Conservation (phyloP, 2,329 filamentous ascomycete species). For the Parascedosporium putredinis region DNA sequence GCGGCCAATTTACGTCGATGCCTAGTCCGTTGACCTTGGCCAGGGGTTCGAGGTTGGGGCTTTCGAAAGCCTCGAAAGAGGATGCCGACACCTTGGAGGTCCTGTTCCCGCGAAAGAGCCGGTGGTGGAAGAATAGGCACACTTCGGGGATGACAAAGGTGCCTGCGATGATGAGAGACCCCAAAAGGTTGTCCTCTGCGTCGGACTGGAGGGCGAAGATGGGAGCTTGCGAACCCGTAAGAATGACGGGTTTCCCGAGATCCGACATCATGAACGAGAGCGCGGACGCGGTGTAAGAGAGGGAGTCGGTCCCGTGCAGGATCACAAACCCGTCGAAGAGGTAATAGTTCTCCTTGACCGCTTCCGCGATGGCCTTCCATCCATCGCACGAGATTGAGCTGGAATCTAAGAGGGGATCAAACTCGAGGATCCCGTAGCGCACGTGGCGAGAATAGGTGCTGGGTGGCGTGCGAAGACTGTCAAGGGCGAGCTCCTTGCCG, state of each 20-base stretch:
- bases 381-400: constrained; percentile 79
- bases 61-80: constrained; percentile 77
- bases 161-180: constrained; percentile 78
- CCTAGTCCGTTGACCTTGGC: constrained; percentile 73
- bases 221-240: constrained; percentile 74
- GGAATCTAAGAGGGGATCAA: constrained; percentile 74
- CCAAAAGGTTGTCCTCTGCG: constrained; percentile 81
- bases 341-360: constrained; percentile 76
- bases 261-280: constrained; percentile 90
- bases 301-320: constrained; percentile 80
- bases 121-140: constrained; percentile 88
- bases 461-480: constrained; percentile 66
- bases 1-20: constrained; percentile 70
- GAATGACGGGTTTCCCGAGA: constrained; percentile 79
- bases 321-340: constrained; percentile 87
- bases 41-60: constrained; percentile 75
- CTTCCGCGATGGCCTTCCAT: constrained; percentile 73
- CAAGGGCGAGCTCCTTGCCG: constrained; percentile 40
- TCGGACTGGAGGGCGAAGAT: constrained; percentile 89
- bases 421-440: constrained; percentile 76
- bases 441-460: constrained; percentile 74
- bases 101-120: constrained; percentile 78
- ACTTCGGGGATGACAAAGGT: constrained; percentile 92
- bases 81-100: constrained; percentile 81
- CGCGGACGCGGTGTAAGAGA: constrained; percentile 82